These are phyloP conservation scores for Cladosporium sp. DNA, from an alignment of 2,329 filamentous ascomycete genomes.

Conservation along the genomic window DNA sequence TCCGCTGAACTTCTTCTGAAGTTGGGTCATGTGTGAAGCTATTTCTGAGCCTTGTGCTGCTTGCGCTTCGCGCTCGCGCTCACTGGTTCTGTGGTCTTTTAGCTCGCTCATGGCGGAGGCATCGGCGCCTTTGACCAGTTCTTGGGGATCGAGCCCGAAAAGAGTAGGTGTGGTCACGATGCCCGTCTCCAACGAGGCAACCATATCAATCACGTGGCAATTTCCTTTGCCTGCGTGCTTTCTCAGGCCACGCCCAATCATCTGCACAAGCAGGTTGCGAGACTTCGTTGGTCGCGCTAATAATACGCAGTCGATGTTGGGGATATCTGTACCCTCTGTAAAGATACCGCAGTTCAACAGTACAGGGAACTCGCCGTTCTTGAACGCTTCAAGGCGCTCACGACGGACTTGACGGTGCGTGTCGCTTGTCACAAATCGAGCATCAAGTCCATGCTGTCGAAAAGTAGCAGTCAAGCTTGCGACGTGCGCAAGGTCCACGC, in stretches of 20 bases:
- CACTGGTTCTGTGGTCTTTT: constrained; percentile 47
- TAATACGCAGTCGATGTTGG: constrained; percentile 91
- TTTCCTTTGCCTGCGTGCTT: constrained; percentile 77
- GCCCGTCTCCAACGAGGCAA: constrained; percentile 78
- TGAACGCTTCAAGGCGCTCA: constrained; percentile 74
- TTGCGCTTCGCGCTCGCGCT: constrained; percentile 43
- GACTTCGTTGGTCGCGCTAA: constrained; percentile 87
- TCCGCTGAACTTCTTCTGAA: background rate
- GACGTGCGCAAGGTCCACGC: constrained; percentile 86
- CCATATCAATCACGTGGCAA: constrained; percentile 96
- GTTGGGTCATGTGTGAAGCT: background rate
- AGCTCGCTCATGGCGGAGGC: constrained; percentile 61
- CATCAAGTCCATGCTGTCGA: constrained; percentile 74
- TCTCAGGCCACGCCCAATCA: constrained; percentile 94
- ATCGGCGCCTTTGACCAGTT: constrained; percentile 69
- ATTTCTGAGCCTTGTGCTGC: constrained; percentile 10
- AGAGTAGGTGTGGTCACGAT: constrained; percentile 81
- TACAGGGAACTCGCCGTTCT: constrained; percentile 74
- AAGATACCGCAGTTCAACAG: constrained; percentile 95
- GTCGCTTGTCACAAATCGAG: constrained; percentile 80
- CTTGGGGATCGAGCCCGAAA: constrained; percentile 84
- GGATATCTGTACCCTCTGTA: constrained; percentile 96
- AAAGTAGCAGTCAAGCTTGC: constrained; percentile 72
- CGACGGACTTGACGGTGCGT: constrained; percentile 70
- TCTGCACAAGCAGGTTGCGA: constrained; percentile 90